Evolutionary conservation across 2,329 filamentous ascomycete genomes (phyloP).

Genomic region (Colletotrichum paranaense): DNA sequence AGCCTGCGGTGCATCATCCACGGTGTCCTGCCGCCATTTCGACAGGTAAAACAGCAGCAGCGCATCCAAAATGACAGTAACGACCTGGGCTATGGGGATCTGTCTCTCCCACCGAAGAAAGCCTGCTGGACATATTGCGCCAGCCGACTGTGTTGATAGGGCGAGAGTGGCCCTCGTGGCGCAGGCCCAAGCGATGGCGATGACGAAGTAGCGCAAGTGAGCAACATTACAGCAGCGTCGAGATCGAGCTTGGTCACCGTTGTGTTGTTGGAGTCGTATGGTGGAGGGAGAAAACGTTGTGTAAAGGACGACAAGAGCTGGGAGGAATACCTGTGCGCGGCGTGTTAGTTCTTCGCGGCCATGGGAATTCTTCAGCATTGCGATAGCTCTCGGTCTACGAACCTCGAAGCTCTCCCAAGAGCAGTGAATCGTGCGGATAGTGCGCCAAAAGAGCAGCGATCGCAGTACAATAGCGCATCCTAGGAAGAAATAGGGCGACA

Average conservation of each 20-base stretch:
- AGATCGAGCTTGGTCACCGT: slow-evolving; percentile 32
- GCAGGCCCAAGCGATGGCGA: slow-evolving; percentile 47
- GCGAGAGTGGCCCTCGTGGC: slow-evolving; percentile 42
- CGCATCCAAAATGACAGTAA: slow-evolving; percentile 44
- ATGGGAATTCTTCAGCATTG: background rate
- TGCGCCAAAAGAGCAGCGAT: slow-evolving; percentile 45
- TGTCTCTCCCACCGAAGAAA: slow-evolving; percentile 40
- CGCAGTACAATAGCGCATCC: slow-evolving; percentile 41
- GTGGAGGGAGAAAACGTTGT: slow-evolving; percentile 37
- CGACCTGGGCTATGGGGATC: slow-evolving; percentile 44
- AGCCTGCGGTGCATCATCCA: slow-evolving; percentile 37
- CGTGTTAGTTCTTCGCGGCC: background rate
- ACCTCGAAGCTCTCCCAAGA: slow-evolving; percentile 49
- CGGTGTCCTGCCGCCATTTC: slow-evolving; percentile 40
- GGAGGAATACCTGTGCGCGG: slow-evolving; percentile 45
- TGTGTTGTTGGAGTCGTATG: slow-evolving; percentile 39
- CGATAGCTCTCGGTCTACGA: slow-evolving; percentile 19
- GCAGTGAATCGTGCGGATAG: slow-evolving; percentile 46
- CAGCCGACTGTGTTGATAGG: slow-evolving; percentile 40
- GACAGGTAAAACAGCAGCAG: slow-evolving; percentile 42
- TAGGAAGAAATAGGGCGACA: slow-evolving; percentile 36
- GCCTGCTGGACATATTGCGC: slow-evolving; percentile 45
- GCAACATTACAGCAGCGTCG: slow-evolving; percentile 20
- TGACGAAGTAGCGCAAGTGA: slow-evolving; percentile 36
- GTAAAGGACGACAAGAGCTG: slow-evolving; percentile 41